These are phyloP conservation scores for Esteya vermicola DNA, from an alignment of 2,329 filamentous ascomycete species.

Conservation along the genomic window DNA sequence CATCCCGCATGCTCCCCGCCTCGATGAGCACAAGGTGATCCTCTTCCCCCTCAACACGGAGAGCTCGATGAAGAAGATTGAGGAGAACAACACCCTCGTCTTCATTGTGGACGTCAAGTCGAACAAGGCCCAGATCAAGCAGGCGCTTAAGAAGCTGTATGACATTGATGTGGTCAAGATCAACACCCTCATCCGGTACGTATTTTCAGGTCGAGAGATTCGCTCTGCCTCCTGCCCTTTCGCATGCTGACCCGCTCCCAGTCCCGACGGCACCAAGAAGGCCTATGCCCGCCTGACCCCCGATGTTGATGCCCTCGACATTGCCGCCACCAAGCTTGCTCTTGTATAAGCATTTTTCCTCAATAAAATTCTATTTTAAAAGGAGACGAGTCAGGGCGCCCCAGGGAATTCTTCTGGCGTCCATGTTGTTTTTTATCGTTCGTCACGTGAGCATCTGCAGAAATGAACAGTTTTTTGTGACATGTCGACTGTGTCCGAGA, in stretches of 20 bases:
- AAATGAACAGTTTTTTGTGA: too few species aligned
- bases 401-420: too few species aligned
- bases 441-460: too few species aligned
- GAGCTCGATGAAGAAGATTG: slow-evolving; percentile 99
- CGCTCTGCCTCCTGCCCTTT: background rate
- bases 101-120: slow-evolving; percentile 96
- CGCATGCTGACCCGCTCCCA: slow-evolving; percentile 18
- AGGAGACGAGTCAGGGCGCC: too few species aligned
- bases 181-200: slow-evolving; percentile 95
- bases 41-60: slow-evolving; percentile 98
- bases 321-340: slow-evolving; percentile 96
- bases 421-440: too few species aligned
- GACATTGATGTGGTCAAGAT: slow-evolving; percentile 98
- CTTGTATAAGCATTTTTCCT: slow-evolving; percentile 69
- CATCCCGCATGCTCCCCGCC: slow-evolving; percentile 73
- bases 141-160: slow-evolving; percentile 96
- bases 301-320: slow-evolving; percentile 97
- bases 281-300: slow-evolving; percentile 89
- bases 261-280: slow-evolving; percentile 97
- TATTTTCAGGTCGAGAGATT: too few species aligned
- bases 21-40: slow-evolving; percentile 96
- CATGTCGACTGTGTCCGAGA: too few species aligned
- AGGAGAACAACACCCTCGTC: slow-evolving; percentile 99
- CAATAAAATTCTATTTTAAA: too few species aligned
- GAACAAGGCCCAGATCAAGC: slow-evolving; percentile 99